Percentiles rank a stretch among this genome's conserved stretches.
Evolutionary conservation across 805 yeast genomes (phyloP).

Genomic region (Kuraishia borneana): DNA sequence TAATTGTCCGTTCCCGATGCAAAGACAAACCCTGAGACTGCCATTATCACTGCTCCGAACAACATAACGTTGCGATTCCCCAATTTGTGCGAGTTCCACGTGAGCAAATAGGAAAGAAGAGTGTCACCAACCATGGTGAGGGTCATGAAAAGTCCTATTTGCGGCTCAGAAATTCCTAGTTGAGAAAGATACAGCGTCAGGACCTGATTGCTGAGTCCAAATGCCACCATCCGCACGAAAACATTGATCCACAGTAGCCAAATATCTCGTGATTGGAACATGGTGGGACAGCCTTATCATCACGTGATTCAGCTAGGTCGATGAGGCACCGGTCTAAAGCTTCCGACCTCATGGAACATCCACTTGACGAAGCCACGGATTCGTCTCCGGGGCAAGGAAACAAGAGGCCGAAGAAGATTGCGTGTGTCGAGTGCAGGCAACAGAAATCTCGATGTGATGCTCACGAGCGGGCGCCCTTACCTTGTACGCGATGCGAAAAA

Average conservation of each 20-base stretch:
- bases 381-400: not conserved
- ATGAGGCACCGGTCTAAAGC: no score
- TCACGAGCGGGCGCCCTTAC: slow-evolving; percentile 56
- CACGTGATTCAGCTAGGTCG: no score
- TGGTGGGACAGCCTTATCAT: no score
- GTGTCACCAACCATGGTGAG: slow-evolving; percentile 75
- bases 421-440: slow-evolving; percentile 94
- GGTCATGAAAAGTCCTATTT: slow-evolving; percentile 75
- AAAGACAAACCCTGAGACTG: slow-evolving; percentile 53
- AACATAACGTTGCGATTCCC: slow-evolving; percentile 61
- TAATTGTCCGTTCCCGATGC: slow-evolving; percentile 40
- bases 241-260: slow-evolving; percentile 58
- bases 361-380: not conserved
- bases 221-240: slow-evolving; percentile 60
- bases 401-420: slow-evolving; percentile 43
- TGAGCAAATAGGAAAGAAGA: slow-evolving; percentile 50
- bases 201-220: slow-evolving; percentile 73
- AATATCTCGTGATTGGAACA: slow-evolving; percentile 36
- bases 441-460: slow-evolving; percentile 92
- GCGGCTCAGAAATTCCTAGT: slow-evolving; percentile 40
- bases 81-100: slow-evolving; percentile 65
- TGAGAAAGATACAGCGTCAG: slow-evolving; percentile 54
- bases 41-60: slow-evolving; percentile 59
- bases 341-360: no score
- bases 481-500: slow-evolving; percentile 76